Base-by-base conservation (phyloP, 116 monocot species). In the Iris pallida region DNA sequence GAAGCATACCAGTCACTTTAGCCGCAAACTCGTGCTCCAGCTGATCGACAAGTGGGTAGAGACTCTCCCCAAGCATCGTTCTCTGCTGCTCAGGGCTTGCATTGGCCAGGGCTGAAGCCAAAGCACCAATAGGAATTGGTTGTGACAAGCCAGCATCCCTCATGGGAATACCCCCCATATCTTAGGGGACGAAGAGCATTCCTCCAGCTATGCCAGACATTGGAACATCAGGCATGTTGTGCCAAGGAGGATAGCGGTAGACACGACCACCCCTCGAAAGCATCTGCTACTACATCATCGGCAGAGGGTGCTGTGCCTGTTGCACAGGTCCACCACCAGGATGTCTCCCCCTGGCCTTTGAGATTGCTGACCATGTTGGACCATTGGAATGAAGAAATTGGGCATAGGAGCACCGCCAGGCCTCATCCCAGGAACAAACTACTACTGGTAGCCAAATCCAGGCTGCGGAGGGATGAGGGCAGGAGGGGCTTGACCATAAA, bases 371-470 rank as follows among this genome's bases (percentile, higher is more conserved):
- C 86, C 92, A 68, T 88, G 92, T 68, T 82, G 92, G 18, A 88
- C 88, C 53, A 88, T 57, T n/a, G 92, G 88, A 63, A 92, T 68
- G 47, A 86, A 81, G 63, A 92, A 92, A 53, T 85, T 82, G 5
- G 84, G 88, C 65, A 89, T 82, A 7, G 83, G 86, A 67, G 67
- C 81, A 9, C 73, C 81, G 0, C 79, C 92, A 63, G 92, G 88
- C 70, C 92, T 76, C 92, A 92, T 92, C 4, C 86, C 92, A 71
- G 86, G 89, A 59, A 92, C 81, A 68, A 88, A 73, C 13, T 78
- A 82, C 49, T 88, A 89, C 77, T 85, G 92, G 76, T 76, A 92
- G 47, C 88, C 81, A 68, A 83, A 92, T 41, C 88, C 92, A 88
- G 89, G 77, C 84, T 88, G 88, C 59, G 84, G 76, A 30, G 84